Evolutionary conservation across 164 flowering plant genomes (phyloP), one percentile per base, ranked within the genome.

Genomic region (Umbilicus rupestris): DNA sequence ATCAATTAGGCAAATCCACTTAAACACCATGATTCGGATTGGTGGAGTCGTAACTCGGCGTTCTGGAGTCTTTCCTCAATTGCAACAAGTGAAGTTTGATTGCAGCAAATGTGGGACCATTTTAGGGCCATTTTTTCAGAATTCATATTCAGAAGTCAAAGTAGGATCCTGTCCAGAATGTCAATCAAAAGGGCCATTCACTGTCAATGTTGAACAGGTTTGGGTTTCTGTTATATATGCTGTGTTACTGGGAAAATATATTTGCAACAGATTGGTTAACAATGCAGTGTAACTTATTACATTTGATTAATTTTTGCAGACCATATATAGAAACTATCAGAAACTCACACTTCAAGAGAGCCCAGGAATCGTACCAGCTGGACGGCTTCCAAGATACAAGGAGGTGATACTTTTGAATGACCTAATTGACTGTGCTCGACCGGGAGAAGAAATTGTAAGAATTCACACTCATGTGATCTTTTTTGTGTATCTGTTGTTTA

Each of bases 151-250:
- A 44, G 99, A 91, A 75, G 96, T 94, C 58, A 91, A 87, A 74
- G 97, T 94, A 66, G 99, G 99, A 66, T 94, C 99, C 65, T 94
- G 99, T 69, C 96, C 97, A 45, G 99, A 89, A 80, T 94, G 99
- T 75, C 97, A 91, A 77, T 94, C 99, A 24, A 91, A 89, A 79
- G 99, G 99, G 65, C 99, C 99, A 49, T 94, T 94, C 79, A 89
- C 94, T 45, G 89, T 94, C 60, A 94, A 94, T 69, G 74, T 91
- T 67, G 99, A 94, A 79, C 97, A 89, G 93, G 99, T 91, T 28
- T 55, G 60, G 33, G 19, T 55, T 52, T 30, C 58, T 52, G 58
- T 24, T 52, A 52, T 24, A 3, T n/a, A n/a, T 49, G 17, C 15
- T 52, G 58, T 7, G 58, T 9, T 26, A 55, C 16, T 55, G 15